Conservation (phyloP, 257 asterid species). For the Solanum okadae region DNA sequence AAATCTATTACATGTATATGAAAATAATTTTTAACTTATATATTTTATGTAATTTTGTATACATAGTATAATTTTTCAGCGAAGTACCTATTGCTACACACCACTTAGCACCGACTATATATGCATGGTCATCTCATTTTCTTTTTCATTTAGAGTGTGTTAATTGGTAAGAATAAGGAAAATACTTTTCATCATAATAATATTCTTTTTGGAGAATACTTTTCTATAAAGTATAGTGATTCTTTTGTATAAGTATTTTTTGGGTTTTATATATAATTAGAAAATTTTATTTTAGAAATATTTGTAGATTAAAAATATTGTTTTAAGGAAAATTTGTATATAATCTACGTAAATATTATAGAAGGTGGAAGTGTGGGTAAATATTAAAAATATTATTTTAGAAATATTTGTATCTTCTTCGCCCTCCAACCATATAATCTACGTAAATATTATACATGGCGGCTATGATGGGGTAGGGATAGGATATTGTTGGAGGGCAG, state of each 20-base stretch:
- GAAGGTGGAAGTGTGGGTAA: neutral
- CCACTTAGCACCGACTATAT: neutral
- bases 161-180: neutral
- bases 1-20: too few relatives aligned
- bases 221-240: neutral
- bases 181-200: neutral
- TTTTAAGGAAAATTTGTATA: neutral
- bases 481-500: neutral
- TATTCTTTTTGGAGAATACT: neutral
- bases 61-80: too few relatives aligned
- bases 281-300: neutral
- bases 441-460: neutral
- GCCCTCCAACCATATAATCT: too few relatives aligned
- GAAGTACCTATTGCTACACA: neutral
- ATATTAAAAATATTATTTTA: too few relatives aligned
- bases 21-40: too few relatives aligned
- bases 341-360: neutral
- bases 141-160: neutral
- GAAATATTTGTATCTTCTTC: too few relatives aligned
- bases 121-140: neutral
- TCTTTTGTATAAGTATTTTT: neutral
- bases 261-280: neutral
- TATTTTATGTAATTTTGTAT: too few relatives aligned
- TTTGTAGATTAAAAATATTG: too few relatives aligned
- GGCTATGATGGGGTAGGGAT: neutral